phyloP scores from a whole-genome alignment of 2,329 filamentous ascomycete species.

The Tympanopsis confertula region DNA sequence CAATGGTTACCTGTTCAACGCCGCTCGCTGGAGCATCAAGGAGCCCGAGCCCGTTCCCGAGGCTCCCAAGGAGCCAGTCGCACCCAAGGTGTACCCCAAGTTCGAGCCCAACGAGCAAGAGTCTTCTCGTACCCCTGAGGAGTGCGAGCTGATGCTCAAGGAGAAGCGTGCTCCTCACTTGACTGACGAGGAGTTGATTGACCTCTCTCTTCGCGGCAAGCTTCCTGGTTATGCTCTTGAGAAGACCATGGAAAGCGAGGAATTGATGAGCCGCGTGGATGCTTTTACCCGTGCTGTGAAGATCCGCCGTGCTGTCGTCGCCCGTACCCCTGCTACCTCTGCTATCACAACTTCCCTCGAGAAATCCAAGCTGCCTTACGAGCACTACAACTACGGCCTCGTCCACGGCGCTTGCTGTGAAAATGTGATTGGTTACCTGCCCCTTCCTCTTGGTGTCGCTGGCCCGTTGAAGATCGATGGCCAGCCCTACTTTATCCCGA shows the following conservation, averaged over 20 bases:
- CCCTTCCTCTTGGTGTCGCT: slow-evolving; percentile 61
- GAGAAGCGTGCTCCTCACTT: slow-evolving; percentile 50
- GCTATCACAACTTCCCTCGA: slow-evolving; percentile 53
- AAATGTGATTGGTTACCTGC: slow-evolving; percentile 66
- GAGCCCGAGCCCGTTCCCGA: slow-evolving; percentile 29
- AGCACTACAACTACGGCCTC: slow-evolving; percentile 62
- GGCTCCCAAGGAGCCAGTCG: slow-evolving; percentile 2
- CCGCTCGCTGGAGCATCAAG: slow-evolving; percentile 65
- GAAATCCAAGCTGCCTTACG: slow-evolving; percentile 54
- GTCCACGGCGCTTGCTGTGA: slow-evolving; percentile 68
- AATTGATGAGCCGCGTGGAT: slow-evolving; percentile 1
- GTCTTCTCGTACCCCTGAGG: slow-evolving; percentile 31
- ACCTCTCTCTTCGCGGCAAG: slow-evolving; percentile 57
- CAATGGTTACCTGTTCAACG: slow-evolving; percentile 69
- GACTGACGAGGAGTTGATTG: slow-evolving; percentile 54
- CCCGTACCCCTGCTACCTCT: slow-evolving; percentile 51
- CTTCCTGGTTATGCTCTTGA: slow-evolving; percentile 65
- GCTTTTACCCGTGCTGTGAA: slow-evolving; percentile 58
- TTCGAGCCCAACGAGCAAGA: neutral
- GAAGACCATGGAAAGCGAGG: slow-evolving; percentile 50
- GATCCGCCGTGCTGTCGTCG: slow-evolving; percentile 55
- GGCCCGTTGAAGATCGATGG: slow-evolving; percentile 63
- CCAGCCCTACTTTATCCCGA: slow-evolving; percentile 62
- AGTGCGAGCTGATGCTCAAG: slow-evolving; percentile 51
- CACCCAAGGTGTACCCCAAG: slow-evolving; percentile 2